Base-by-base conservation (phyloP, 176 grass and related monocot genomes). In the Hsuehochloa calcarea region DNA sequence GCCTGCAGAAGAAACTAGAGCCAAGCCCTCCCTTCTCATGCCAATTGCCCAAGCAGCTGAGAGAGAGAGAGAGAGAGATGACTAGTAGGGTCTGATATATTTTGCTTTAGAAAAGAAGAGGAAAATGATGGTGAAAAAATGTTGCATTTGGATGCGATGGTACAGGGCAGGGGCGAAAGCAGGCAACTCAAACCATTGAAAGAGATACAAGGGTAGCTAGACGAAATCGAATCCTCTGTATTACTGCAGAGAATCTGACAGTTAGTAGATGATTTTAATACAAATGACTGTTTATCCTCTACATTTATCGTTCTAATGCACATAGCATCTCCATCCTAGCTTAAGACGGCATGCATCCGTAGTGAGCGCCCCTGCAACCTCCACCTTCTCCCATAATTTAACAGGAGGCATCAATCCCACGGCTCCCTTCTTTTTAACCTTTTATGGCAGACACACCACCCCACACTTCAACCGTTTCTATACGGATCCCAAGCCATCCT, bases 331-430 rank as follows among this genome's bases (percentile, higher is more conserved):
- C 31, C 31, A 34, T 34, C 2, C 31, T 34, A 11, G 58, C n/a
- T 60, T n/a, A n/a, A 65, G 27, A 65, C 14, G 29, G 62, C 27
- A 3, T 8, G 59, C 59, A 26, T 61, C 3, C 55, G 6, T 5
- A 1, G 26, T 1, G 80, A 71, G 23, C 51, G 65, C 20, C 55
- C 17, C 47, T 54, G 78, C 65, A 39, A 55, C 82, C 40, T 76
- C 78, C 92, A 87, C 80, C 83, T 91, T 86, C 51, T 11, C 80
- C 83, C 61, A 78, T 81, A 89, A 77, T 88, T 67, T 64, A 47
- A 37, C 25, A n/a, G 75, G 22, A 71, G 84, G 89, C 90, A 82
- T 82, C 92, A 47, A 94, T 92, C 90, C 80, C 90, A 92, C 77
- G 90, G 81, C 86, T 25, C 31, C 41, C 41, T 54, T 56, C 51